Base-by-base conservation (phyloP, 139 green algal species). In the Picochlorum sp. region DNA sequence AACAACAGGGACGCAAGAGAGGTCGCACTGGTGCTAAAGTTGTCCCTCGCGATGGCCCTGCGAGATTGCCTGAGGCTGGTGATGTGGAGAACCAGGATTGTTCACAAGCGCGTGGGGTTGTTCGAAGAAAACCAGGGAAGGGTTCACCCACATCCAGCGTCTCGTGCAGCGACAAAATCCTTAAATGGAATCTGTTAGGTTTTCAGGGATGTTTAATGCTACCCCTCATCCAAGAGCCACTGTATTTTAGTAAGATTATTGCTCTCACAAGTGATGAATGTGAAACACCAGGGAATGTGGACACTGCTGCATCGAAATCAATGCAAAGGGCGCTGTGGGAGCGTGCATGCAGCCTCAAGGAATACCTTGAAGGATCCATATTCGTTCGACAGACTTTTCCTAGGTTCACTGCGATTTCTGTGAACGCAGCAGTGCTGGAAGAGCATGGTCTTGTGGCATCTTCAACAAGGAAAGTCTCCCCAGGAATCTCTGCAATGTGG, bases 81-180 rank as follows among this genome's bases (percentile, higher is more conserved):
- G 83, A 93, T 52, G 83, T 92, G 34, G 86, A 92, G 50, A 16
- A 21, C 18, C 68, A 78, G 6, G 55, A 10, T 3, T 79, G 68
- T 18, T 47, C 28, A 44, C 85, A 91, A 66, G 66, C 54, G 23
- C 23, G 67, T 26, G 88, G 89, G 1, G 54, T 66, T 10, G 52
- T 88, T 67, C 71, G 92, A 6, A 70, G 88, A 49, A 98, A 98
- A 79, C 92, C 92, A 2, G 92, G 92, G 34, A 59, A 85, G 2
- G 91, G 91, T 3, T 84, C 93, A 14, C 52, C 84, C 28, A 96
- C 92, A 21, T 72, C 92, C 62, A 94, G 80, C 7, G 85, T 98
- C 68, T 92, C 81, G 67, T 98, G 92, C 84, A 93, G 82, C 69
- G 92, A 98, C 77, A 98, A 98, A 85, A 73, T 97, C 23, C 83